Percentiles rank a stretch among this genome's conserved stretches.
Conservation (phyloP, 73 alveolate species). For the Tetrahymena borealis region DNA sequence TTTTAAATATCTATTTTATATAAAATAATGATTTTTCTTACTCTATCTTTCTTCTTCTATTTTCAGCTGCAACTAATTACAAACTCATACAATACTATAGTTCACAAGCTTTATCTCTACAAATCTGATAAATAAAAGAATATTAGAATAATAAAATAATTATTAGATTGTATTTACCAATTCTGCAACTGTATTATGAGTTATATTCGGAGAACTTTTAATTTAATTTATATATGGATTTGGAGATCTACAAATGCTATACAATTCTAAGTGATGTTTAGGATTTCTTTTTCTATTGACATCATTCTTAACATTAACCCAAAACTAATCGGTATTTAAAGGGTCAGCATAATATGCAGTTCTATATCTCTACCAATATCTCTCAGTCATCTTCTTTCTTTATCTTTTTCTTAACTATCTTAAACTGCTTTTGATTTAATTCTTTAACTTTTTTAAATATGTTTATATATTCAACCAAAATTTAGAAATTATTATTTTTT, state of each 20-base stretch:
- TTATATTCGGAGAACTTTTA: conserved; percentile 32
- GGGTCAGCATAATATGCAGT: conserved; percentile 30
- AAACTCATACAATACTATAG: conserved; percentile 29
- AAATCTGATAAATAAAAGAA: not conserved
- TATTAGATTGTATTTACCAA: not conserved
- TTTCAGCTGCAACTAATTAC: conserved; percentile 34
- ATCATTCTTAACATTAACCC: conserved; percentile 43
- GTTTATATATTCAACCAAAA: no score
- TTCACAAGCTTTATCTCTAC: conserved; percentile 42
- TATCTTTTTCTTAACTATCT: no score
- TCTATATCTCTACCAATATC: conserved; percentile 42
- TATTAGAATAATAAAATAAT: not conserved
- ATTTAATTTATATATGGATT: conserved; percentile 38
- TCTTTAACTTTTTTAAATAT: no score
- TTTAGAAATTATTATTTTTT: no score
- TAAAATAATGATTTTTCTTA: not conserved
- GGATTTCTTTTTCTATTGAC: conserved; percentile 26
- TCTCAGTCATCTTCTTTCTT: conserved; percentile 42
- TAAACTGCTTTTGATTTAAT: no score
- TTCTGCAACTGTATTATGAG: conserved; percentile 40
- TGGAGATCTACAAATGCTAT: conserved; percentile 34
- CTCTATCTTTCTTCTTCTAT: conserved; percentile 39
- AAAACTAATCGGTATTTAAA: conserved; percentile 29
- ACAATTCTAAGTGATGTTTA: conserved; percentile 43
- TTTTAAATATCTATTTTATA: not conserved